These are phyloP conservation scores for Cetraspora pellucida DNA, from an alignment of 192 early-diverging fungal species.

Conservation along the genomic window DNA sequence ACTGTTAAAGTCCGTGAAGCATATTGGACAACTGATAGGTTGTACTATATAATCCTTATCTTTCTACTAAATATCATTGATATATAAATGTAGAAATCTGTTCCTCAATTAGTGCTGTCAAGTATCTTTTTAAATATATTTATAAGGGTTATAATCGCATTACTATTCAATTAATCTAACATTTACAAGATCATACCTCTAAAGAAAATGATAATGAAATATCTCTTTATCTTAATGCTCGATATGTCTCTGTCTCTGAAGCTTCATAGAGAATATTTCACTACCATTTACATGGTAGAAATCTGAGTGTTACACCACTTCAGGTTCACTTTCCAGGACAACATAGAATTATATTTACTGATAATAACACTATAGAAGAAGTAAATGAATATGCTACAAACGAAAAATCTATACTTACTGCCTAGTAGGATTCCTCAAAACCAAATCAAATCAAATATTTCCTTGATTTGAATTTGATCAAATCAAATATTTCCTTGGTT, in stretches of 20 bases:
- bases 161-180: conserved; percentile 25
- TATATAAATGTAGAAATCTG: conserved; percentile 47
- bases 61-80: conserved; percentile 42
- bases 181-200: too few relatives aligned
- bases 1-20: neutral
- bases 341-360: conserved; percentile 2
- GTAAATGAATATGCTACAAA: neutral
- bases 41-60: conserved; percentile 39
- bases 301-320: too few relatives aligned
- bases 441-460: too few relatives aligned
- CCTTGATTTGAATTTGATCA: too few relatives aligned
- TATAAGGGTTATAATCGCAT: conserved; percentile 22
- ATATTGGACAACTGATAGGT: conserved; percentile 40
- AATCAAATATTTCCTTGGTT: too few relatives aligned
- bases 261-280: conserved; percentile 39
- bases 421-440: too few relatives aligned
- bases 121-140: too few relatives aligned
- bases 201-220: conserved; percentile 29
- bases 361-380: conserved; percentile 16
- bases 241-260: too few relatives aligned
- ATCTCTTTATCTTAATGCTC: conserved; percentile 13
- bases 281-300: conserved; percentile 37
- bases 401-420: too few relatives aligned
- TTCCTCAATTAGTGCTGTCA: conserved; percentile 36
- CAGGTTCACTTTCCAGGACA: too few relatives aligned